phyloP scores from a whole-genome alignment of 805 yeast genomes.

The Kodamaea leandrae region DNA sequence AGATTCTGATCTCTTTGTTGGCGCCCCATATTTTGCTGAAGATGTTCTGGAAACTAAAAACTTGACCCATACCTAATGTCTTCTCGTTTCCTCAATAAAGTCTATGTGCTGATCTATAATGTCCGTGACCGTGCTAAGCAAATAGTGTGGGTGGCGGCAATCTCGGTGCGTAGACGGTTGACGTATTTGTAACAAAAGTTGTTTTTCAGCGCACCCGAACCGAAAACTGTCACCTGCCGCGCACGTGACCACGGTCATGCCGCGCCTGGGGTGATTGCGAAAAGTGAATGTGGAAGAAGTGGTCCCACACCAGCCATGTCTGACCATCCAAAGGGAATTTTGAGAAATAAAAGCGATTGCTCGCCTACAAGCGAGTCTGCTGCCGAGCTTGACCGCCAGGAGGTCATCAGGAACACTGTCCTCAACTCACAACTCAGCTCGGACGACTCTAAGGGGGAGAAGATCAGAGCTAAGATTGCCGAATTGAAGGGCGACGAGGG shows the following conservation, averaged over 20 bases:
- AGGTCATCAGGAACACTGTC: constrained; percentile 77
- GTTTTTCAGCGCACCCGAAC: constrained; percentile 1
- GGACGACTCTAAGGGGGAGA: constrained; percentile 41
- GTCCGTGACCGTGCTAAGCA: too few relatives aligned
- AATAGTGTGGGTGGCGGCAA: background rate
- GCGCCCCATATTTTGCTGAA: constrained; percentile 88
- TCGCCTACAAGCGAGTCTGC: constrained; percentile 6
- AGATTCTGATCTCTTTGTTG: constrained; percentile 83
- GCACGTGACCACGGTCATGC: background rate
- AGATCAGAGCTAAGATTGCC: constrained; percentile 45
- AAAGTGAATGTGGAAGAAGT: too few relatives aligned
- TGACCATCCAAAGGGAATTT: constrained; percentile 41
- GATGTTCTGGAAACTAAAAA: constrained; percentile 70
- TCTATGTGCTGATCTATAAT: too few relatives aligned
- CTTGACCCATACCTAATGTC: constrained; percentile 82
- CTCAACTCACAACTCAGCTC: constrained; percentile 59
- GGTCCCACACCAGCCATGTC: constrained; percentile 1
- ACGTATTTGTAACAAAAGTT: constrained; percentile 6
- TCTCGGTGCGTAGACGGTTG: constrained; percentile 1
- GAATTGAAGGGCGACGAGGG: constrained; percentile 29
- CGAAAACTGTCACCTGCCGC: too few relatives aligned
- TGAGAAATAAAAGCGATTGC: constrained; percentile 44
- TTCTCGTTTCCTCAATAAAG: too few relatives aligned
- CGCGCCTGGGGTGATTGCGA: too few relatives aligned
- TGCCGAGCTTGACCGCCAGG: constrained; percentile 51